Percentiles rank a stretch among this genome's conserved stretches.
Conservation (phyloP, 257 asterid genomes). For the Petunia secreta region DNA sequence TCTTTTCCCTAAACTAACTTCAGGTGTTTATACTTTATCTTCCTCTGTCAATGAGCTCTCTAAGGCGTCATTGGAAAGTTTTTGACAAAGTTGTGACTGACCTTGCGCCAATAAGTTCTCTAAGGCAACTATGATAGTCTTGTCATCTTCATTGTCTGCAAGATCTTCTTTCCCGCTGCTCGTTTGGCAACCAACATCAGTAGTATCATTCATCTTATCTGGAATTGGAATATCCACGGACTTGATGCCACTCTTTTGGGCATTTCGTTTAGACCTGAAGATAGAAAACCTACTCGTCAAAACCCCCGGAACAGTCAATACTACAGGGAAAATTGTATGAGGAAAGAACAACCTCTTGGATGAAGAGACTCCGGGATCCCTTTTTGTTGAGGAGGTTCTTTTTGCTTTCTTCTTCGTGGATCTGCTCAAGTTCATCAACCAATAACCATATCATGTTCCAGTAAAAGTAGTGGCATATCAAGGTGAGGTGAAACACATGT, state of each 20-base stretch:
- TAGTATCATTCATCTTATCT: background rate
- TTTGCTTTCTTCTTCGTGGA: slow-evolving; percentile 20
- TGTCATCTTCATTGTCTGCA: background rate
- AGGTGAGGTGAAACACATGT: slow-evolving; percentile 12
- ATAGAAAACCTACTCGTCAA: slow-evolving; percentile 4
- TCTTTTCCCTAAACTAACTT: background rate
- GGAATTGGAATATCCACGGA: slow-evolving; percentile 18
- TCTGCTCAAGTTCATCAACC: slow-evolving; percentile 27
- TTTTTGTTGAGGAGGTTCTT: slow-evolving; percentile 28
- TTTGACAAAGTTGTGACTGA: background rate
- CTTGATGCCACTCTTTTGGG: background rate
- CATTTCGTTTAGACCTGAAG: slow-evolving; percentile 19
- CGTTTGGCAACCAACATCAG: background rate
- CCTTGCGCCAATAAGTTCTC: background rate
- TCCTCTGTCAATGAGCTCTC: background rate
- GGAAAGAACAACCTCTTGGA: slow-evolving; percentile 13
- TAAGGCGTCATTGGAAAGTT: background rate
- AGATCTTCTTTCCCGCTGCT: background rate
- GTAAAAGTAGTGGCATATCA: slow-evolving; percentile 4
- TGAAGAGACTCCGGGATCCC: slow-evolving; percentile 5
- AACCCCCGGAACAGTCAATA: slow-evolving; percentile 12
- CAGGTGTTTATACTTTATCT: background rate
- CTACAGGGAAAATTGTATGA: slow-evolving; percentile 1
- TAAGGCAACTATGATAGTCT: background rate
- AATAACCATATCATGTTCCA: slow-evolving; percentile 9